A percentile compares a stretch with the other conserved stretches of the same genome.
These are phyloP conservation scores for Aspergillus vadensis DNA, from an alignment of 2,329 filamentous ascomycete genomes.

Conservation along the genomic window DNA sequence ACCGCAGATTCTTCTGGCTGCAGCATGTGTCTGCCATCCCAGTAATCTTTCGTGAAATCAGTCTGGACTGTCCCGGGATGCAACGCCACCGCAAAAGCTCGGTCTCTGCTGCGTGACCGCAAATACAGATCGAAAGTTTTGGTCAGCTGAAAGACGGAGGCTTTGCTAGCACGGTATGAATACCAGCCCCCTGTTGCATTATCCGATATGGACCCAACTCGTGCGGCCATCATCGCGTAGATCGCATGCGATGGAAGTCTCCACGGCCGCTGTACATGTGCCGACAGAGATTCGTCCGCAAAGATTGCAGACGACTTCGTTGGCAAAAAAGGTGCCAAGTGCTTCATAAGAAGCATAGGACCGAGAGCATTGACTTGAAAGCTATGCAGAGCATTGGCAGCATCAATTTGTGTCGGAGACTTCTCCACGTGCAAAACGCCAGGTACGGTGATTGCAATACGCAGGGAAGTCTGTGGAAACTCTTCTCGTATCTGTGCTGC, in stretches of 20 bases:
- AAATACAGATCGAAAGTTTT: slow-evolving; percentile 73
- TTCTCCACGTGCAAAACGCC: slow-evolving; percentile 75
- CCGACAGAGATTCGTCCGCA: not conserved
- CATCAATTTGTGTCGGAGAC: slow-evolving; percentile 65
- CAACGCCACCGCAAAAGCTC: slow-evolving; percentile 68
- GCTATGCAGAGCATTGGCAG: slow-evolving; percentile 64
- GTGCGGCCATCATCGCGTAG: slow-evolving; percentile 75
- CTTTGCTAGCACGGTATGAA: slow-evolving; percentile 74
- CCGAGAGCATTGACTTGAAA: slow-evolving; percentile 74
- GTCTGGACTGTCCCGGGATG: slow-evolving; percentile 83
- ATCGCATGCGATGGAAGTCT: slow-evolving; percentile 58
- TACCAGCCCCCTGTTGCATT: slow-evolving; percentile 80
- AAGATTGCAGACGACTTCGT: slow-evolving; percentile 52
- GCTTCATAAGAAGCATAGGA: slow-evolving; percentile 74
- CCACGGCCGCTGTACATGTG: slow-evolving; percentile 15
- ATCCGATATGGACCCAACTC: slow-evolving; percentile 73
- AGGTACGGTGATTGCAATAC: slow-evolving; percentile 68
- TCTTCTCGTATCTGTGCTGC: slow-evolving; percentile 57
- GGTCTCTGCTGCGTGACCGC: slow-evolving; percentile 56
- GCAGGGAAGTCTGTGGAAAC: slow-evolving; percentile 63
- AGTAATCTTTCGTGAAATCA: slow-evolving; percentile 71
- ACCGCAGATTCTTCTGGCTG: slow-evolving; percentile 66
- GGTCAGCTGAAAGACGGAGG: slow-evolving; percentile 69
- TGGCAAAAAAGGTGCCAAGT: slow-evolving; percentile 71
- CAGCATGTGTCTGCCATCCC: slow-evolving; percentile 69